phyloP scores from a whole-genome alignment of 2,329 filamentous ascomycete genomes.

The Epichloe uncinata region DNA sequence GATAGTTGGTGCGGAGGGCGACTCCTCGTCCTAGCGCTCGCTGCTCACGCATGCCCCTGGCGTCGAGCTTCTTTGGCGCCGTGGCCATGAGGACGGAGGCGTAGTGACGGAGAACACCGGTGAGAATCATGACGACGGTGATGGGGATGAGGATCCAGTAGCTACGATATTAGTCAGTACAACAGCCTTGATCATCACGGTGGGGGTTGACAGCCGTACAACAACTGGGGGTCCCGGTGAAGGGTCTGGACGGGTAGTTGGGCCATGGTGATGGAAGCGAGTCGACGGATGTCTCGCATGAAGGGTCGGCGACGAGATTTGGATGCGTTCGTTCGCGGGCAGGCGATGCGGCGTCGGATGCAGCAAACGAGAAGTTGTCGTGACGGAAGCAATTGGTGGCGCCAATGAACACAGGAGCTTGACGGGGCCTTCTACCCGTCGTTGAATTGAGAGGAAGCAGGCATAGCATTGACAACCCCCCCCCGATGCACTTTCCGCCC shows the following conservation, averaged over 20 bases:
- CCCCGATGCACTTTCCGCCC: not conserved
- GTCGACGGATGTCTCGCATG: slow-evolving; percentile 5
- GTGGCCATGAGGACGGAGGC: slow-evolving; percentile 81
- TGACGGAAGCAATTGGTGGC: not conserved
- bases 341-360: not conserved
- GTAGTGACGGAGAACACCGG: slow-evolving; percentile 91
- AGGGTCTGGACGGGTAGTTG: slow-evolving; percentile 85
- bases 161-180: slow-evolving; percentile 32
- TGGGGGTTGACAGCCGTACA: slow-evolving; percentile 46
- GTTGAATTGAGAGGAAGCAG: no score
- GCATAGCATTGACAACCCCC: no score
- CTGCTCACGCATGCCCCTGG: slow-evolving; percentile 71
- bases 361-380: not conserved
- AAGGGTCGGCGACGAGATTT: not conserved
- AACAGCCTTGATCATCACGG: not conserved
- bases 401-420: not conserved
- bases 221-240: slow-evolving; percentile 89
- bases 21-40: slow-evolving; percentile 73
- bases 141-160: slow-evolving; percentile 99
- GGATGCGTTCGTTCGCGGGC: not conserved
- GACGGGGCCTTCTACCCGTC: no score
- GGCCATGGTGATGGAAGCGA: slow-evolving; percentile 46
- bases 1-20: slow-evolving; percentile 69
- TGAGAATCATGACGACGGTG: slow-evolving; percentile 94
- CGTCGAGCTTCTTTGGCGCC: slow-evolving; percentile 68